A percentile compares a stretch with the other conserved stretches of the same genome.
phyloP scores from a whole-genome alignment of 2,329 filamentous ascomycete genomes.

The Zelopaecilomyces penicillatus region DNA sequence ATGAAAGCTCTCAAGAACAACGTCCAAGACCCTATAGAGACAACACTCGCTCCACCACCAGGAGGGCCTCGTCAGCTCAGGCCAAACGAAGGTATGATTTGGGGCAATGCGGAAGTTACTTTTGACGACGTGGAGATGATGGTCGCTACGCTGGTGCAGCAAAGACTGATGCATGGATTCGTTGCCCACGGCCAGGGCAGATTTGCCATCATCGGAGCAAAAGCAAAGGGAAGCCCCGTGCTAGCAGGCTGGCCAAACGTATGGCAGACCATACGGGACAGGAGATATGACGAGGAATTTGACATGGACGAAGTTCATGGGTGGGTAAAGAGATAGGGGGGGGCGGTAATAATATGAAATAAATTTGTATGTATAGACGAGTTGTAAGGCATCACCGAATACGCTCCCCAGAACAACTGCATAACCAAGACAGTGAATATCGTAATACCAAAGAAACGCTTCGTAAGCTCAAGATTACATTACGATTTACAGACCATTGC shows the following conservation, averaged over 20 bases:
- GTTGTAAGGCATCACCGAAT: too few relatives aligned
- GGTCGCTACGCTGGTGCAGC: conserved; percentile 66
- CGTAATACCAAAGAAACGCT: too few relatives aligned
- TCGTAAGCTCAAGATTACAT: too few relatives aligned
- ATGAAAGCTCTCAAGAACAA: conserved; percentile 44
- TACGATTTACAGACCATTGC: too few relatives aligned
- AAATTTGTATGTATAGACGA: too few relatives aligned
- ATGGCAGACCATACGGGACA: conserved; percentile 58
- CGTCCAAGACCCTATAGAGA: conserved; percentile 26
- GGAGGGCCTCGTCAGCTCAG: conserved; percentile 39
- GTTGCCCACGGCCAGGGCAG: conserved; percentile 67
- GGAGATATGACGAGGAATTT: conserved; percentile 48
- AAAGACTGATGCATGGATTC: conserved; percentile 77
- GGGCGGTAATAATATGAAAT: not conserved
- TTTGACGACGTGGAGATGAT: conserved; percentile 66
- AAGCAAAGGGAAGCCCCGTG: conserved; percentile 54
- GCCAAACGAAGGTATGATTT: conserved; percentile 53
- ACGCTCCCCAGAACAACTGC: too few relatives aligned
- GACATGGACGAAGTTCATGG: conserved; percentile 64
- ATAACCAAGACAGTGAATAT: too few relatives aligned
- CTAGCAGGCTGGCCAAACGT: conserved; percentile 68
- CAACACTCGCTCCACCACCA: conserved; percentile 39
- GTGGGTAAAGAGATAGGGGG: conserved; percentile 51
- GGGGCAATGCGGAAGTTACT: conserved; percentile 53
- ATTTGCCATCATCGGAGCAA: conserved; percentile 76